Conservation (phyloP, 805 yeast species). For the Soucietia sequanensis region DNA sequence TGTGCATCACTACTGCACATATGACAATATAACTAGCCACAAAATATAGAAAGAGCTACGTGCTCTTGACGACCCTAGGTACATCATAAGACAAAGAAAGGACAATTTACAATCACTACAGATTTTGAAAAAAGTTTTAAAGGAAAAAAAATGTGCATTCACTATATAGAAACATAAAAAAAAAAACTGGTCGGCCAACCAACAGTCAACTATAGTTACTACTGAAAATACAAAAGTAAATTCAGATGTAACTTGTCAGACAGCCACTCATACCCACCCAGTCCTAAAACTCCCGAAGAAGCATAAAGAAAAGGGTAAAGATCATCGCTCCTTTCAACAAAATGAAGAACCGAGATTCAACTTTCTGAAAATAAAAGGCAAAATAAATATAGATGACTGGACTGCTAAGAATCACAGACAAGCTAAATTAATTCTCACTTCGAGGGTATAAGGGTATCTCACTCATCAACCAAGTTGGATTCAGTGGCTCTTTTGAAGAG, state of each 20-base stretch:
- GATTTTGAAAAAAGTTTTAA: no score
- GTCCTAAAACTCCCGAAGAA: slow-evolving; percentile 77
- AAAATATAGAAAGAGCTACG: no score
- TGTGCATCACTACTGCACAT: no score
- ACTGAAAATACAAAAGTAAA: slow-evolving; percentile 6
- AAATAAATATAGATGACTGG: slow-evolving; percentile 75
- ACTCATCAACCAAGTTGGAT: slow-evolving; percentile 53
- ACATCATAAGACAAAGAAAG: no score
- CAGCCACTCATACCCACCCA: slow-evolving; percentile 99
- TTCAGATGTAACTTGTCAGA: slow-evolving; percentile 82
- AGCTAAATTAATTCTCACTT: slow-evolving; percentile 37
- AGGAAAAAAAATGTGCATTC: no score
- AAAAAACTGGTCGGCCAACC: slow-evolving; percentile 38
- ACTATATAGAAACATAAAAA: no score
- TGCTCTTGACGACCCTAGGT: no score
- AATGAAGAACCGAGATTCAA: slow-evolving; percentile 15
- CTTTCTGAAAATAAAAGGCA: slow-evolving; percentile 48
- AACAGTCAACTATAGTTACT: slow-evolving; percentile 30
- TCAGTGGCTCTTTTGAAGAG: slow-evolving; percentile 54
- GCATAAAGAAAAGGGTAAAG: slow-evolving; percentile 89
- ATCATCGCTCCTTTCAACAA: slow-evolving; percentile 94
- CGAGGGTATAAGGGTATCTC: slow-evolving; percentile 46
- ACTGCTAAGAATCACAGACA: slow-evolving; percentile 81
- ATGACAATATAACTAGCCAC: no score
- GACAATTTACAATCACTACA: no score